Evolutionary conservation across 1,284 basidiomycete species (phyloP).

Genomic region (Hymenochaete sp.): DNA sequence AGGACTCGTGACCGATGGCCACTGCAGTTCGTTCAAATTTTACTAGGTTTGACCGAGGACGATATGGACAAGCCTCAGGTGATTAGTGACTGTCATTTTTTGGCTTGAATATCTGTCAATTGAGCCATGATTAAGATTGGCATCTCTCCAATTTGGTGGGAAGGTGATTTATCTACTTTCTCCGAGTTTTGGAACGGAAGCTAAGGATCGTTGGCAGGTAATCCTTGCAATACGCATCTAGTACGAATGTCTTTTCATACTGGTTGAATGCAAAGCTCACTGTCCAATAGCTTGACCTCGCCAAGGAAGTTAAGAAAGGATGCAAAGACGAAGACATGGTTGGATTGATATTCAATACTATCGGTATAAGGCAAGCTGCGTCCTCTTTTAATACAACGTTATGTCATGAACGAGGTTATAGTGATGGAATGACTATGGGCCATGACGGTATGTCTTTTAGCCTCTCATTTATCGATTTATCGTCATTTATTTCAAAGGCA

Average conservation of each 20-base stretch:
- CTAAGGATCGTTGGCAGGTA: constrained; percentile 36
- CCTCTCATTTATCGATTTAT: no score
- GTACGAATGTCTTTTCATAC: constrained; percentile 31
- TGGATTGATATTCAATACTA: constrained; percentile 71
- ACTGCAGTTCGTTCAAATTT: constrained; percentile 65
- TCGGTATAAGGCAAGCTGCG: constrained; percentile 59
- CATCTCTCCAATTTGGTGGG: constrained; percentile 82
- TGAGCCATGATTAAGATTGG: constrained; percentile 48
- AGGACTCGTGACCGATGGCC: neutral
- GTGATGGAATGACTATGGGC: constrained; percentile 79
- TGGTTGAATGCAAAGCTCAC: neutral
- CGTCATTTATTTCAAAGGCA: constrained; percentile 39
- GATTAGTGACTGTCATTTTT: constrained; percentile 8
- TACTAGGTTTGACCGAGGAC: constrained; percentile 62
- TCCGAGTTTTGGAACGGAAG: neutral
- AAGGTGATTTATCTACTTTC: constrained; percentile 40
- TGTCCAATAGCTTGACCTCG: constrained; percentile 56
- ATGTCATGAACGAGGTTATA: constrained; percentile 22
- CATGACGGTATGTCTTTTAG: constrained; percentile 53
- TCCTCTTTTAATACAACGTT: neutral
- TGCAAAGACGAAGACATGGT: constrained; percentile 69
- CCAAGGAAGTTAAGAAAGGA: constrained; percentile 65
- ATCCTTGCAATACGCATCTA: constrained; percentile 75
- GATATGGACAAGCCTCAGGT: constrained; percentile 81
- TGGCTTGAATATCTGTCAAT: constrained; percentile 14